Conservation (phyloP, 768 basidiomycete genomes). For the Panus rudis region DNA sequence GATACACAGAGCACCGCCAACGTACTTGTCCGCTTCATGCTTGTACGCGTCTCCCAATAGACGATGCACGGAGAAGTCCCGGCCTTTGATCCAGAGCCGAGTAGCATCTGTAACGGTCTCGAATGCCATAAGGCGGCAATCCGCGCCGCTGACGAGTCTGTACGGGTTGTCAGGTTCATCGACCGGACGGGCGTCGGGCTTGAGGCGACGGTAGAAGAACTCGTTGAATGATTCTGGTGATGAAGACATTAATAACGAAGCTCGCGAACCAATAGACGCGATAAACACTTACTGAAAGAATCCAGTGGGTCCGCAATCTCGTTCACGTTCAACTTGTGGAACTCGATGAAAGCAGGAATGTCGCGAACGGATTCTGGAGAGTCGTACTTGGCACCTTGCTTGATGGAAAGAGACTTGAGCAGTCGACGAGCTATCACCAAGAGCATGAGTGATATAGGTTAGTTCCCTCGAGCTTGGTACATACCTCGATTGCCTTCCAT, state of each 20-base stretch:
- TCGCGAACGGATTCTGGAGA: constrained; percentile 76
- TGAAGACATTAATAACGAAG: constrained; percentile 1
- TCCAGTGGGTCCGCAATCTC: constrained; percentile 80
- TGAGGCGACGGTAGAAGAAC: constrained; percentile 91
- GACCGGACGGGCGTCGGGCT: constrained; percentile 70
- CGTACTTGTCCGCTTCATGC: constrained; percentile 60
- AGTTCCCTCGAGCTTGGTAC: constrained; percentile 14
- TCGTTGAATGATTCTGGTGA: constrained; percentile 80
- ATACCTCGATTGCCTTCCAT: constrained; percentile 87
- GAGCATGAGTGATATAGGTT: neutral
- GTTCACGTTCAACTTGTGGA: constrained; percentile 75
- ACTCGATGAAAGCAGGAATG: constrained; percentile 83
- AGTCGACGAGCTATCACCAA: constrained; percentile 58
- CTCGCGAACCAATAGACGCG: neutral
- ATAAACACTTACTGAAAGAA: constrained; percentile 61
- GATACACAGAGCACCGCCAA: constrained; percentile 79
- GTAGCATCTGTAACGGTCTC: constrained; percentile 83
- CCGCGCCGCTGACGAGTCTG: constrained; percentile 82
- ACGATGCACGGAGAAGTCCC: constrained; percentile 78
- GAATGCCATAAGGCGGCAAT: constrained; percentile 95
- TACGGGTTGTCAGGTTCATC: constrained; percentile 67
- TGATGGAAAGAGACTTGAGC: constrained; percentile 84
- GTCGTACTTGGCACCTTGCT: constrained; percentile 93
- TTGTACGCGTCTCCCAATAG: constrained; percentile 78
- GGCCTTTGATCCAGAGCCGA: constrained; percentile 92